These are phyloP conservation scores for Fistulinella cinereoalba DNA, from an alignment of 1,284 basidiomycete genomes.

Conservation along the genomic window DNA sequence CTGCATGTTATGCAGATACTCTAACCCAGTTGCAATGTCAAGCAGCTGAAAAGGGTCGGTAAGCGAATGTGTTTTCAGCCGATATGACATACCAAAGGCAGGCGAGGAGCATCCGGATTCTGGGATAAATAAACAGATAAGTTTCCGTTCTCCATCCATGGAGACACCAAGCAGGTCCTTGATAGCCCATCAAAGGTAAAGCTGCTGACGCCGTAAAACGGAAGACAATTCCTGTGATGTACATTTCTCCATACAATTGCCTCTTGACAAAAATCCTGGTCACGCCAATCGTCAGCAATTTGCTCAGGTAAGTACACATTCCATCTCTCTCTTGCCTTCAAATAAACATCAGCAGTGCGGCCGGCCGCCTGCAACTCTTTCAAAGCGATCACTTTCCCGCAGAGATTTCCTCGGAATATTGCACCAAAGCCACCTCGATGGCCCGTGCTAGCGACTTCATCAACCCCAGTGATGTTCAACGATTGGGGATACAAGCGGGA, in stretches of 20 bases:
- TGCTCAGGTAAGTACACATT: not conserved
- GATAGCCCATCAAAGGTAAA: slow-evolving; percentile 3
- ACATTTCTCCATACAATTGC: slow-evolving; percentile 31
- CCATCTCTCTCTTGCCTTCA: slow-evolving; percentile 17
- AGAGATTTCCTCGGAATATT: slow-evolving; percentile 24
- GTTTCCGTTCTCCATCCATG: slow-evolving; percentile 38
- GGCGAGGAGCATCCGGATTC: slow-evolving; percentile 31
- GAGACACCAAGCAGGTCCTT: slow-evolving; percentile 27
- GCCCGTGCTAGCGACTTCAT: slow-evolving; percentile 9
- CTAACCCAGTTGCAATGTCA: slow-evolving; percentile 40
- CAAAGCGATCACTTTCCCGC: slow-evolving; percentile 26
- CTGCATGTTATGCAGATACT: slow-evolving; percentile 40
- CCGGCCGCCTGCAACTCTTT: slow-evolving; percentile 18
- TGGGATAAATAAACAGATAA: slow-evolving; percentile 36
- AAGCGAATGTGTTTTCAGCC: not conserved
- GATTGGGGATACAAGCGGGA: slow-evolving; percentile 24
- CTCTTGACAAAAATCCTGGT: slow-evolving; percentile 29
- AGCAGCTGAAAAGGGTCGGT: slow-evolving; percentile 30
- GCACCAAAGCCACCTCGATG: slow-evolving; percentile 24
- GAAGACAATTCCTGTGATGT: slow-evolving; percentile 26
- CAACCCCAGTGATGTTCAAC: slow-evolving; percentile 20
- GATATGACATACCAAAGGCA: slow-evolving; percentile 32
- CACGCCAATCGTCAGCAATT: slow-evolving; percentile 3
- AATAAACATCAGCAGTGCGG: slow-evolving; percentile 10
- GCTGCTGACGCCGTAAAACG: slow-evolving; percentile 28